Conservation (phyloP, 495 filamentous ascomycete genomes). For the Penicillium daleae region DNA sequence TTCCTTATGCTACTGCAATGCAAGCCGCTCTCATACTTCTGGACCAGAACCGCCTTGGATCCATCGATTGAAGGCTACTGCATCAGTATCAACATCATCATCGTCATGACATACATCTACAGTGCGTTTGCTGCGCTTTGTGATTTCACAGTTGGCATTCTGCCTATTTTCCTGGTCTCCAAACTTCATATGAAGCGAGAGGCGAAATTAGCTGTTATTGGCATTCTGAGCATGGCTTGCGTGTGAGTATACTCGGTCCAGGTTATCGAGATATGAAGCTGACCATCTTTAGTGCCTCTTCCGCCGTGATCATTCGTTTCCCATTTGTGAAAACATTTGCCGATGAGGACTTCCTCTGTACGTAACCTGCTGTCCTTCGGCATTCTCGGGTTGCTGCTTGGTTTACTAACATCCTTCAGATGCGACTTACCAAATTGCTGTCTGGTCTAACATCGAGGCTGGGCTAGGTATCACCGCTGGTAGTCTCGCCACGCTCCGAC, state of each 20-base stretch:
- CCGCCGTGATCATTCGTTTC: slow-evolving; percentile 45
- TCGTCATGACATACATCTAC: slow-evolving; percentile 48
- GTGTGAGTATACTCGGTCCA: slow-evolving; percentile 32
- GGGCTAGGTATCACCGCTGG: slow-evolving; percentile 51
- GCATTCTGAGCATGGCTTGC: slow-evolving; percentile 50
- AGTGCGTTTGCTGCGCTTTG: slow-evolving; percentile 44
- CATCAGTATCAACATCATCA: slow-evolving; percentile 40
- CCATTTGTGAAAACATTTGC: slow-evolving; percentile 45
- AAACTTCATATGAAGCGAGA: slow-evolving; percentile 43
- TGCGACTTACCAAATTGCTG: slow-evolving; percentile 45
- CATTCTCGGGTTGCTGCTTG: not conserved
- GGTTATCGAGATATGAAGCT: slow-evolving; percentile 5
- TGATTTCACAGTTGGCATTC: slow-evolving; percentile 48
- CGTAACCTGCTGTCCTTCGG: not conserved
- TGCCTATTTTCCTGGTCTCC: slow-evolving; percentile 43
- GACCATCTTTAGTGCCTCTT: slow-evolving; percentile 36
- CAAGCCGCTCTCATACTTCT: slow-evolving; percentile 46
- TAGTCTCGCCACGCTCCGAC: slow-evolving; percentile 52
- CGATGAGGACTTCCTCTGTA: slow-evolving; percentile 47
- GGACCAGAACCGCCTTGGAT: slow-evolving; percentile 36
- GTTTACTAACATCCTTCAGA: slow-evolving; percentile 26
- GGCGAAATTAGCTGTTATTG: slow-evolving; percentile 44
- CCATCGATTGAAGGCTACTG: slow-evolving; percentile 40
- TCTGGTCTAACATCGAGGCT: slow-evolving; percentile 52
- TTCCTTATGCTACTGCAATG: slow-evolving; percentile 50